A percentile compares a stretch with the other conserved stretches of the same genome.
Evolutionary conservation across 2,329 filamentous ascomycete species (phyloP).

Genomic region (Achaetomium macrosporum): DNA sequence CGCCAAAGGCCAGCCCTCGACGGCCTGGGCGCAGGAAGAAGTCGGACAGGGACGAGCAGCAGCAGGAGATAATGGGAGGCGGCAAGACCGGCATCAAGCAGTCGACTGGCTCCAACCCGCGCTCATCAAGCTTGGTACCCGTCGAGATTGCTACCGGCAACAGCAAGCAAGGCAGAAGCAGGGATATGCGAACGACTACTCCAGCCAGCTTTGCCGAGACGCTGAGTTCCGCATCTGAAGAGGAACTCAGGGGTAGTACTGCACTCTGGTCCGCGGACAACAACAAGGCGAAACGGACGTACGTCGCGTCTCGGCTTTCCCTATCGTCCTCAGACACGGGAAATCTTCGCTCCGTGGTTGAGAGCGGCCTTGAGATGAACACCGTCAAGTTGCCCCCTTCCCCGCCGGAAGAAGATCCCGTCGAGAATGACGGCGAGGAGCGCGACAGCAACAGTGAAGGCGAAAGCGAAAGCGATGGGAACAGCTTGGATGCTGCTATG

Average conservation of each 20-base stretch:
- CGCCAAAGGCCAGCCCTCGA: constrained; percentile 10
- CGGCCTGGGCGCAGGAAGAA: constrained; percentile 9
- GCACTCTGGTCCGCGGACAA: not conserved
- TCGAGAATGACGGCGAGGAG: not conserved
- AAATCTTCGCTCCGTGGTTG: not conserved
- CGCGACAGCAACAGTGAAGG: not conserved
- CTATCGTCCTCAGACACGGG: not conserved
- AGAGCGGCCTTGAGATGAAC: not conserved
- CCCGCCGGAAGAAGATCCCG: not conserved
- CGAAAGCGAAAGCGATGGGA: not conserved
- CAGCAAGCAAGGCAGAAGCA: not conserved
- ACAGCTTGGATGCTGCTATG: not conserved
- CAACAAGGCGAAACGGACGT: too few relatives aligned
- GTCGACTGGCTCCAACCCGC: not conserved
- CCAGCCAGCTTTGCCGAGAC: not conserved
- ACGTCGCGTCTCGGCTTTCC: not conserved
- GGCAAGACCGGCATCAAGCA: too few relatives aligned
- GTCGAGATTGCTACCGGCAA: not conserved
- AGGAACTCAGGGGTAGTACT: not conserved
- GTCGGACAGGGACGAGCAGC: not conserved
- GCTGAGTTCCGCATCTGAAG: not conserved
- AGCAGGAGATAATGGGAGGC: too few relatives aligned
- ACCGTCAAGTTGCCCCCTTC: not conserved
- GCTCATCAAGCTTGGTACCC: not conserved
- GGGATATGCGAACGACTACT: not conserved